These are phyloP conservation scores for Aspergillus calidoustus DNA, from an alignment of 2,329 filamentous ascomycete genomes.

Conservation along the genomic window DNA sequence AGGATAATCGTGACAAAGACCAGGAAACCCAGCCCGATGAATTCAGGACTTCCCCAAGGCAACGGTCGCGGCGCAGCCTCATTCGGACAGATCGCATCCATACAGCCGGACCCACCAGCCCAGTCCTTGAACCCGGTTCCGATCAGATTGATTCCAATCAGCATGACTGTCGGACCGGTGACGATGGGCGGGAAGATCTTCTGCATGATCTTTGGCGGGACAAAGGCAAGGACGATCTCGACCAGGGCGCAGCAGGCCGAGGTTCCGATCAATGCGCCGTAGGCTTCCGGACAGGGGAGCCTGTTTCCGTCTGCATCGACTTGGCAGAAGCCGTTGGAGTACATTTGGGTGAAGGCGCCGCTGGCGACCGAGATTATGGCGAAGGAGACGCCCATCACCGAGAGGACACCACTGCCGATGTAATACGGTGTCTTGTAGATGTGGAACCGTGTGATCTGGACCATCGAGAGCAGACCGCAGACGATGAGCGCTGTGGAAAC, in stretches of 20 bases:
- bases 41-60: constrained; percentile 66
- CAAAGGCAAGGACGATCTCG: constrained; percentile 68
- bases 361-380: constrained; percentile 68
- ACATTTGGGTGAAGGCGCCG: constrained; percentile 66
- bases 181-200: constrained; percentile 71
- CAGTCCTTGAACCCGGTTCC: constrained; percentile 67
- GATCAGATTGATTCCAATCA: constrained; percentile 71
- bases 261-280: constrained; percentile 68
- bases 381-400: constrained; percentile 71
- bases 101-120: constrained; percentile 65
- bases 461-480: constrained; percentile 65
- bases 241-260: constrained; percentile 54
- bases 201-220: constrained; percentile 62
- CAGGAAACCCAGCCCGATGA: constrained; percentile 69
- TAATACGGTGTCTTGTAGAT: constrained; percentile 62
- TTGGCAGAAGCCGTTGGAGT: constrained; percentile 67
- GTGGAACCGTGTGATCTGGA: constrained; percentile 71
- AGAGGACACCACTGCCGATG: constrained; percentile 68
- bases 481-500: constrained; percentile 72
- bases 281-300: constrained; percentile 68
- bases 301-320: constrained; percentile 58
- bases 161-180: constrained; percentile 68
- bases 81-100: constrained; percentile 62
- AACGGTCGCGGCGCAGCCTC: constrained; percentile 64
- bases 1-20: constrained; percentile 71